Evolutionary conservation across 768 basidiomycete genomes (phyloP), one percentile per base, ranked within the genome.

Genomic region (Cantharellus cinnabarinus): DNA sequence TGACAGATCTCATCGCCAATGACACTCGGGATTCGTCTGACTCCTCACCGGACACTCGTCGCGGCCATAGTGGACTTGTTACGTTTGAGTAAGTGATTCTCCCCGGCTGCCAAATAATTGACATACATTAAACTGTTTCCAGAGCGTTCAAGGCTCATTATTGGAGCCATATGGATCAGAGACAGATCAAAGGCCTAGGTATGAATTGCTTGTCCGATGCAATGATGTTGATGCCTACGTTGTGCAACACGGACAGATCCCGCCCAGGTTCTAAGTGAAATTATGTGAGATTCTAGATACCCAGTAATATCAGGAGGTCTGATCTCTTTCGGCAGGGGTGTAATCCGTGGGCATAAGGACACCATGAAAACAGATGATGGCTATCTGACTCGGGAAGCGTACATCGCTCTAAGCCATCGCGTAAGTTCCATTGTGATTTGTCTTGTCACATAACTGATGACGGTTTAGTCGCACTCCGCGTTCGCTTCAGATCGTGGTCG

Each of bases 291-390:
- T 15, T 37, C 34, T 57, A 60, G 48, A 29, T 35, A 59, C 29
- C 15, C 15, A 10, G 14, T 38, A 37, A 10, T 54, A 48, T 48
- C 10, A 10, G 10, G 29, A 10, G 44, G 14, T 54, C 52, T 54
- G 7, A 54, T 48, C 44, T 29, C 10, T 48, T 10, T 48, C 44
- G 10, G 44, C 44, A 66, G 44, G 68, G 82, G 82, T 40, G 76
- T 81, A 3, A 79, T 86, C 62, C 76, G 78, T 64, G 83, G 84
- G n/a, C 82, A 83, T 0, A 81, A 84, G 65, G 68, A 70, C 53
- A 70, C 81, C 0, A 59, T 79, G 4, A 58, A 59, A 0, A 68
- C 63, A 57, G 65, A 64, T 2, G 62, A 66, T 2, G 68, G 75
- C 2, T 73, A 69, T 65, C 70, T 85, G 2, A 72, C 76, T 56